phyloP scores from a whole-genome alignment of 2,329 filamentous ascomycete genomes.

The Neophaeococcomyces aloes region DNA sequence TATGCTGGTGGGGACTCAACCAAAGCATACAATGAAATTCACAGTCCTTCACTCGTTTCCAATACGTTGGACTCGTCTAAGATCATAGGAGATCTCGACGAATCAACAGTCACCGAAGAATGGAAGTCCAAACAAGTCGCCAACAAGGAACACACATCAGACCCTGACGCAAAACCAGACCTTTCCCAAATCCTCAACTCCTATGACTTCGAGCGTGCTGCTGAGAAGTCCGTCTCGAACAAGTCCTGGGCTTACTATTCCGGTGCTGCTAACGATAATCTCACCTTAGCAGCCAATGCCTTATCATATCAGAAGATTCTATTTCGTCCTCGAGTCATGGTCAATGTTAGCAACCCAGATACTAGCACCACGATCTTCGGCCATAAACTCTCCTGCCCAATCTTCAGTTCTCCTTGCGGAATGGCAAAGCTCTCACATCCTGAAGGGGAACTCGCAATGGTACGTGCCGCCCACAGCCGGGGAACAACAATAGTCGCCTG shows the following conservation, averaged over 20 bases:
- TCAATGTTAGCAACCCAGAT: constrained; percentile 30
- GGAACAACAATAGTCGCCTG: constrained; percentile 16
- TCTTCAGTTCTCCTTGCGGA: constrained; percentile 17
- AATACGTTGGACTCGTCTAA: constrained; percentile 14
- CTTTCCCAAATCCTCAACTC: constrained; percentile 16
- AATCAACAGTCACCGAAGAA: constrained; percentile 12
- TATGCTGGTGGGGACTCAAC: constrained; percentile 39
- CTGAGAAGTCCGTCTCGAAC: constrained; percentile 11
- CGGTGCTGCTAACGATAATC: constrained; percentile 16
- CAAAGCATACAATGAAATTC: constrained; percentile 35
- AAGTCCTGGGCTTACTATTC: constrained; percentile 24
- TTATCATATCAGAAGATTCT: constrained; percentile 33
- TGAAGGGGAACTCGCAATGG: constrained; percentile 35
- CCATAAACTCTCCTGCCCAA: constrained; percentile 13
- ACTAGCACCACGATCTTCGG: constrained; percentile 25
- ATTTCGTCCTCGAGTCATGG: constrained; percentile 38
- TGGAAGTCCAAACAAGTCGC: constrained; percentile 11
- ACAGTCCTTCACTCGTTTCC: constrained; percentile 22
- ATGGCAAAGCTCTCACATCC: constrained; percentile 36
- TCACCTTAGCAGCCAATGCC: constrained; percentile 12
- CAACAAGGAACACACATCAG: constrained; percentile 15
- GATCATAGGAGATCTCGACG: constrained; percentile 20
- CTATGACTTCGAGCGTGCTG: constrained; percentile 18
- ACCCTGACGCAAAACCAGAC: constrained; percentile 19
- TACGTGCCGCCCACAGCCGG: constrained; percentile 16